A percentile compares a stretch with the other conserved stretches of the same genome.
Evolutionary conservation across 2,329 filamentous ascomycete genomes (phyloP).

Genomic region (Tolypocladium sp.): DNA sequence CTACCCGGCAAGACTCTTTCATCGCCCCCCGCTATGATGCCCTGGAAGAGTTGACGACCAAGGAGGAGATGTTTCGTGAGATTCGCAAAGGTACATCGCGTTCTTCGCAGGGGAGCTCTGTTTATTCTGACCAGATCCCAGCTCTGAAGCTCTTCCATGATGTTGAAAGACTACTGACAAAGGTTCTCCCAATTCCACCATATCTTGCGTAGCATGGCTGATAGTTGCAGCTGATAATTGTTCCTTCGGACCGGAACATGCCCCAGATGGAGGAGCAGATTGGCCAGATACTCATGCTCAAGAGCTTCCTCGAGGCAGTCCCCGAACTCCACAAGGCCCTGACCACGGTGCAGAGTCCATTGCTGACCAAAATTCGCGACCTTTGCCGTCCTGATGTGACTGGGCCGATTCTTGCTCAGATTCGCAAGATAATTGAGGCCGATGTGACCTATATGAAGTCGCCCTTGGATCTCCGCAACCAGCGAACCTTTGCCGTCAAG

Average conservation of each 20-base stretch:
- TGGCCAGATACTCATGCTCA: slow-evolving; percentile 80
- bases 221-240: slow-evolving; percentile 57
- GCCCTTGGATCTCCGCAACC: slow-evolving; percentile 79
- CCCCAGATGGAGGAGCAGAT: slow-evolving; percentile 69
- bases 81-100: slow-evolving; percentile 53
- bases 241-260: slow-evolving; percentile 57
- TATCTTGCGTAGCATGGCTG: neutral
- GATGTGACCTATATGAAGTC: slow-evolving; percentile 71
- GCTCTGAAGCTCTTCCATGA: slow-evolving; percentile 69
- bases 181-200: slow-evolving; percentile 24
- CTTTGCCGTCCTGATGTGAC: slow-evolving; percentile 59
- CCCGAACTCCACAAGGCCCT: slow-evolving; percentile 60
- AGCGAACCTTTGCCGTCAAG: slow-evolving; percentile 83
- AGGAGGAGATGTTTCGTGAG: slow-evolving; percentile 77
- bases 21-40: slow-evolving; percentile 71
- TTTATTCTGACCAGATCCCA: slow-evolving; percentile 15
- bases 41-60: slow-evolving; percentile 69
- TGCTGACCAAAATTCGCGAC: slow-evolving; percentile 59
- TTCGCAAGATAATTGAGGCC: slow-evolving; percentile 65
- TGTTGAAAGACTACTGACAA: slow-evolving; percentile 69
- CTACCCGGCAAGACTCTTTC: slow-evolving; percentile 56
- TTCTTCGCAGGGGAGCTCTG: too few species aligned
- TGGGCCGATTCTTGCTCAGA: slow-evolving; percentile 50
- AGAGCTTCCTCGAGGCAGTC: slow-evolving; percentile 66
- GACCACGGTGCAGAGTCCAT: slow-evolving; percentile 48